A percentile compares a stretch with the other conserved stretches of the same genome.
phyloP scores from a whole-genome alignment of 148 eudicot species.

The Vaccinium vitisidaea region DNA sequence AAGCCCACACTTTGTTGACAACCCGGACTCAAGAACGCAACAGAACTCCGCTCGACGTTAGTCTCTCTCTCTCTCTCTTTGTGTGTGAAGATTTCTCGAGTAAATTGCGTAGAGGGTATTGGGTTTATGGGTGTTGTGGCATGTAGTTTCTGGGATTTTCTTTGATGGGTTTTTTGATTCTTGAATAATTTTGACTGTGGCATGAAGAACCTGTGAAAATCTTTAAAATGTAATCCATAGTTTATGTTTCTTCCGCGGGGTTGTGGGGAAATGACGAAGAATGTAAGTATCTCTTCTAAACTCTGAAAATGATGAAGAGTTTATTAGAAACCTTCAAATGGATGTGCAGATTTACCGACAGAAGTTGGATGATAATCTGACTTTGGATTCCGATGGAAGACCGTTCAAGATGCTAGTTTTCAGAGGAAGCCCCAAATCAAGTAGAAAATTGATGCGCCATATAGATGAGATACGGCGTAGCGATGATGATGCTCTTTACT shows the following conservation, averaged over 20 bases:
- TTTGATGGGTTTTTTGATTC: background rate
- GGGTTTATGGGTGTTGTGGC: background rate
- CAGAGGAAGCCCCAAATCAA: conserved; percentile 47
- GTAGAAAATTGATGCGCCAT: conserved; percentile 24
- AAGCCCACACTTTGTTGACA: conserved; percentile 35
- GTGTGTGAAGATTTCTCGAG: background rate
- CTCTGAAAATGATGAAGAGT: background rate
- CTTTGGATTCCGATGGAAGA: conserved; percentile 34
- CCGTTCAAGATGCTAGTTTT: conserved; percentile 47
- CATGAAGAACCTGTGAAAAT: background rate
- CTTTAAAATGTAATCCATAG: background rate
- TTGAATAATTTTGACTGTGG: background rate
- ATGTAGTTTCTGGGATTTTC: background rate
- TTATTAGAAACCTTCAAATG: background rate
- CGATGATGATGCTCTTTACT: conserved; percentile 22
- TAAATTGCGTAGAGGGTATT: background rate
- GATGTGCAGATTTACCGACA: conserved; percentile 7
- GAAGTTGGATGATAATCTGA: conserved; percentile 31
- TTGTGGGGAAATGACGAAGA: background rate
- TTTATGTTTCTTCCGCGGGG: background rate
- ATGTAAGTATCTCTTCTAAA: background rate
- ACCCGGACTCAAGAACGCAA: conserved; percentile 18
- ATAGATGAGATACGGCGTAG: conserved; percentile 36
- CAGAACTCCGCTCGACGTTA: conserved; percentile 21
- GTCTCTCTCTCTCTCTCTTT: conserved; percentile 13